A percentile compares a stretch with the other conserved stretches of the same genome.
These are phyloP conservation scores for Brassica napus DNA, from an alignment of 345 rosid species.

Conservation along the genomic window Da-Ae NC_063446.1:10167001-10167500, in stretches of 20 bases:
- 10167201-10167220: constrained; percentile 23
- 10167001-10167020: too few species aligned
- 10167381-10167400: constrained; percentile 31
- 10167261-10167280: constrained; percentile 15
- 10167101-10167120: too few species aligned
- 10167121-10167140: not conserved
- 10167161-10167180: constrained; percentile 39
- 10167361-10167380: constrained; percentile 32
- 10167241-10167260: constrained; percentile 17
- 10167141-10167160: not conserved
- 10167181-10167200: constrained; percentile 34
- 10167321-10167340: constrained; percentile 37
- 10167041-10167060: too few species aligned
- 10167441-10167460: constrained; percentile 32
- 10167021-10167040: too few species aligned
- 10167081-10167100: too few species aligned
- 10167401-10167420: constrained; percentile 41
- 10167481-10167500: constrained; percentile 40
- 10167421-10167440: constrained; percentile 34
- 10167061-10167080: too few species aligned
- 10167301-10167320: constrained; percentile 34
- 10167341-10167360: constrained; percentile 35
- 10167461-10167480: constrained; percentile 27
- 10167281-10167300: constrained; percentile 41
- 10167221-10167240: constrained; percentile 27